Evolutionary conservation across 2,329 filamentous ascomycete genomes (phyloP).

Genomic region (Nemania bipapillata): DNA sequence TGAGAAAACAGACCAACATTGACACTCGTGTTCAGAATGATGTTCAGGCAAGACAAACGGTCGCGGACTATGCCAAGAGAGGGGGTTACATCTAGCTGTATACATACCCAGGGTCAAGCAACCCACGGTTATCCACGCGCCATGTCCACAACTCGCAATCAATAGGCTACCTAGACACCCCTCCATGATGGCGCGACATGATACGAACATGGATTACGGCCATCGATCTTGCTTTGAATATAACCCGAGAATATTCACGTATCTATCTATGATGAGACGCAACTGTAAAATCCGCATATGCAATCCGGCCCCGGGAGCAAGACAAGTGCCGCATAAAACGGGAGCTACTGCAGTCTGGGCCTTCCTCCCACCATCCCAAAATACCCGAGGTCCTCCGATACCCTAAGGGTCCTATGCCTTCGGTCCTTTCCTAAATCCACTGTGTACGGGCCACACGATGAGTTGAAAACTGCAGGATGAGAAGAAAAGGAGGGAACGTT

Average conservation of each 20-base stretch:
- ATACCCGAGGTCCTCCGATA: background rate
- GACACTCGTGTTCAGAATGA: conserved; percentile 12
- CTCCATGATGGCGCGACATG: background rate
- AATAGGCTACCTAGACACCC: background rate
- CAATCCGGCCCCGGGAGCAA: background rate
- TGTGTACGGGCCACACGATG: background rate
- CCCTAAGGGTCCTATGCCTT: background rate
- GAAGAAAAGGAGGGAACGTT: background rate
- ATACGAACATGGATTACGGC: background rate
- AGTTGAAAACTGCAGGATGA: background rate
- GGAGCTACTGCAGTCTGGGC: background rate
- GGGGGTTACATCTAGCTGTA: conserved; percentile 1
- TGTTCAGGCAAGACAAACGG: background rate
- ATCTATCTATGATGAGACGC: background rate
- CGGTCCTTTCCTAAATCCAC: background rate
- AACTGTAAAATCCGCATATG: background rate
- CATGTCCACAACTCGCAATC: background rate
- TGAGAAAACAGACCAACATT: background rate
- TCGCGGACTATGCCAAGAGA: background rate
- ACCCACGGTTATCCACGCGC: background rate
- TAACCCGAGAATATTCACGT: background rate
- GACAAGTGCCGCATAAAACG: background rate
- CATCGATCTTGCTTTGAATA: background rate
- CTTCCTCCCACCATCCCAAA: background rate
- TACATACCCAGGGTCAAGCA: background rate